Conservation (phyloP, 2,329 filamentous ascomycete species). For the Albophoma yamanashiensis region DNA sequence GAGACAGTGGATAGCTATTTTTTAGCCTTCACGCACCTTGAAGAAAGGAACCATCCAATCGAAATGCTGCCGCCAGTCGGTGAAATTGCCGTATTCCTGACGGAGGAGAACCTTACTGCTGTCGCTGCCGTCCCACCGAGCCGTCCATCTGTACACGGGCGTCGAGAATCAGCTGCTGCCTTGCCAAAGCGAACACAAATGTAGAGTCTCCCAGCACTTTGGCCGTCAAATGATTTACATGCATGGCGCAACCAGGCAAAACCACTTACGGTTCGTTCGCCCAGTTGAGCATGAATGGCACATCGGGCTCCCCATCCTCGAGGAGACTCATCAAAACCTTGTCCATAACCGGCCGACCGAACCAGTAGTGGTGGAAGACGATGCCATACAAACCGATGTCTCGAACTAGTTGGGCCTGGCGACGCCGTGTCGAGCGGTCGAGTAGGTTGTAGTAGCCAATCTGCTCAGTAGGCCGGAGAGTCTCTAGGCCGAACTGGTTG, state of each 20-base stretch:
- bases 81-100: neutral
- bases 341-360: neutral
- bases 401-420: neutral
- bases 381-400: neutral
- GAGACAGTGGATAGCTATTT: too few relatives aligned
- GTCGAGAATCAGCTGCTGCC: too few relatives aligned
- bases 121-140: neutral
- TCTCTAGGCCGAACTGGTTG: neutral
- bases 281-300: neutral
- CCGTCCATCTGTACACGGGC: neutral
- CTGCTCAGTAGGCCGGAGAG: neutral
- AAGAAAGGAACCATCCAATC: neutral
- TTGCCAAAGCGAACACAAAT: too few relatives aligned
- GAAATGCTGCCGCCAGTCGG: neutral
- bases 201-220: too few relatives aligned
- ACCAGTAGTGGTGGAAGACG: neutral
- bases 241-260: neutral
- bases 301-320: neutral
- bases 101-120: neutral
- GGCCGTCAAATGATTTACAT: too few relatives aligned
- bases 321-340: neutral
- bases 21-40: neutral
- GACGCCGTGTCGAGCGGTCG: neutral
- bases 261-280: neutral
- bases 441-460: neutral